Percentiles rank a stretch among this genome's conserved stretches.
Evolutionary conservation across 2,329 filamentous ascomycete genomes (phyloP).

Genomic region (Cordyceps cicadae): DNA sequence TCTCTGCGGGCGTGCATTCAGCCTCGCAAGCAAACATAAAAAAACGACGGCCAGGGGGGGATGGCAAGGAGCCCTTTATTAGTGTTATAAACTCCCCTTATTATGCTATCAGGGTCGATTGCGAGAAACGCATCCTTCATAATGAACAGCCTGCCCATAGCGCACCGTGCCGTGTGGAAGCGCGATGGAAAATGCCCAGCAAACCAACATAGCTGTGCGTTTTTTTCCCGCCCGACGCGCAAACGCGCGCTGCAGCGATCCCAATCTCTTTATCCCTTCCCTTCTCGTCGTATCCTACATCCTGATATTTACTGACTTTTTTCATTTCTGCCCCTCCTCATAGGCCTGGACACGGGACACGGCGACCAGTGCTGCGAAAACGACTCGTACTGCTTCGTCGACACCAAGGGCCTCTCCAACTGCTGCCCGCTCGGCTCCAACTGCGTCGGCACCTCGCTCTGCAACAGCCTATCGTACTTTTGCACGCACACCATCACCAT

Average conservation of each 20-base stretch:
- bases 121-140: neutral
- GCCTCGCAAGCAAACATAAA: neutral
- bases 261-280: neutral
- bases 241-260: no score
- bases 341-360: constrained; percentile 35
- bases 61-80: no score
- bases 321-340: no score
- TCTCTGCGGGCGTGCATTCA: neutral
- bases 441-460: constrained; percentile 31
- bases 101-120: no score
- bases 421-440: constrained; percentile 37
- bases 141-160: neutral
- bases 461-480: constrained; percentile 25
- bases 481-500: constrained; percentile 24
- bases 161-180: neutral
- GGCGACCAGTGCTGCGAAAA: constrained; percentile 34
- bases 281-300: neutral
- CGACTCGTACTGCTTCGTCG: constrained; percentile 37
- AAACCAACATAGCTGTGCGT: constrained; percentile 6
- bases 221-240: neutral
- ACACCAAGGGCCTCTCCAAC: constrained; percentile 21
- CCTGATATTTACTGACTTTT: neutral
- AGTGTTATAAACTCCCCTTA: no score
- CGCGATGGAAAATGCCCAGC: neutral
- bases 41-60: no score